Conservation (phyloP, 306 rosid species). For the Potentilla sterilis region DNA sequence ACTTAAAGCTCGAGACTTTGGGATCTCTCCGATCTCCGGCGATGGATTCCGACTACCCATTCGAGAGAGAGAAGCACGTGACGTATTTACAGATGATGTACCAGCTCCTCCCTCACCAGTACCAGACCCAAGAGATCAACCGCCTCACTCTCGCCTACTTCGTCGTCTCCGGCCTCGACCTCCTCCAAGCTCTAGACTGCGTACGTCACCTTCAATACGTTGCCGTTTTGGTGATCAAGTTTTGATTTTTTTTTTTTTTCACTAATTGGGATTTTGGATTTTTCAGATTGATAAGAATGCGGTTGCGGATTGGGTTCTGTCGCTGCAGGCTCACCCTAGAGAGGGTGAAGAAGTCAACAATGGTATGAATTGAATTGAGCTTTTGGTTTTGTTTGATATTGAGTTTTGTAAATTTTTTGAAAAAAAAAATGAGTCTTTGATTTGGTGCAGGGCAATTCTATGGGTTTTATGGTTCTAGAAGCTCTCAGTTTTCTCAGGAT, state of each 20-base stretch:
- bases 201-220: slow-evolving; percentile 24
- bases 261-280: background rate
- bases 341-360: slow-evolving; percentile 32
- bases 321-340: slow-evolving; percentile 65
- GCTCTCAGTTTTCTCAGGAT: slow-evolving; percentile 63
- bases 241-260: background rate
- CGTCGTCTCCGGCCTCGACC: slow-evolving; percentile 73
- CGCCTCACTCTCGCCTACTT: slow-evolving; percentile 94
- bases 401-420: background rate
- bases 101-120: slow-evolving; percentile 55
- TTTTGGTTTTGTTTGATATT: background rate
- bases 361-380: slow-evolving; percentile 32
- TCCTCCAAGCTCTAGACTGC: slow-evolving; percentile 52
- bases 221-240: background rate
- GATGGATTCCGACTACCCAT: slow-evolving; percentile 13
- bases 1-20: background rate
- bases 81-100: slow-evolving; percentile 66
- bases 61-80: slow-evolving; percentile 64
- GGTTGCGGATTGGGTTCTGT: slow-evolving; percentile 73
- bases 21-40: background rate
- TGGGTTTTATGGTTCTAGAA: slow-evolving; percentile 83
- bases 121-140: slow-evolving; percentile 74
- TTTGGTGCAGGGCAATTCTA: slow-evolving; percentile 68
- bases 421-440: background rate
- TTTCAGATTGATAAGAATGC: slow-evolving; percentile 62